Base-by-base conservation (phyloP, 306 rosid species). In the Aeschynomene evenia region DNA sequence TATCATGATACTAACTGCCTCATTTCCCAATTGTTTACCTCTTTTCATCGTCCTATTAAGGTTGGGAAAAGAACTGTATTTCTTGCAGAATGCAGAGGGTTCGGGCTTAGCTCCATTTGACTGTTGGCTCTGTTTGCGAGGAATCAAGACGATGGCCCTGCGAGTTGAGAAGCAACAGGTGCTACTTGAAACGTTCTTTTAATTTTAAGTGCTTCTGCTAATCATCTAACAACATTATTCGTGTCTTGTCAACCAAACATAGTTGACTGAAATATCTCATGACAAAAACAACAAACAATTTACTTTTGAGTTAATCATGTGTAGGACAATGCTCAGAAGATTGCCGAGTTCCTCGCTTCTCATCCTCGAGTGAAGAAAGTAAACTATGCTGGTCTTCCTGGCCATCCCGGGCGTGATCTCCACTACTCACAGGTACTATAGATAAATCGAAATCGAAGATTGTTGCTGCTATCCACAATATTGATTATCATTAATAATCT, bases 101-200 rank as follows among this genome's bases (percentile, higher is more conserved):
- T 82, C 96, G 46, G 98, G 94, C 62, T 82, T 94, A 73, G 96
- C 98, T 76, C 98, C 97, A 51, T 85, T 87, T 80, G 95, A 90
- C 76, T 94, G 96, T 69, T 93, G 94, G 94, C 81, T 88, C 18
- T 90, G 97, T 77, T 72, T 90, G 73, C 78, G 94, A 75, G 97
- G 97, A 74, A 80, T 94, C 61, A 94, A 94, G 87, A 94, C 97
- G 22, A 84, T 94, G 94, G 86, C 91, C 75, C 87, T 93, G 29
- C 86, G 97, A 61, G 74, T 93, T 72, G 96, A 94, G 79, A 90
- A 87, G 88, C 97, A 94, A 66, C 97, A 94, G 97, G 98, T 93
- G 72, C 75, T 14, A 48, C 64, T 79, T 78, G 53, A 50, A 50
- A 66, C 82, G 37, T 77, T 19, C 48, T 67, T 53, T 60, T 8